Evolutionary conservation across 768 basidiomycete genomes (phyloP), one percentile per base, ranked within the genome.

Genomic region (Mycena olivaceomarginata): DNA sequence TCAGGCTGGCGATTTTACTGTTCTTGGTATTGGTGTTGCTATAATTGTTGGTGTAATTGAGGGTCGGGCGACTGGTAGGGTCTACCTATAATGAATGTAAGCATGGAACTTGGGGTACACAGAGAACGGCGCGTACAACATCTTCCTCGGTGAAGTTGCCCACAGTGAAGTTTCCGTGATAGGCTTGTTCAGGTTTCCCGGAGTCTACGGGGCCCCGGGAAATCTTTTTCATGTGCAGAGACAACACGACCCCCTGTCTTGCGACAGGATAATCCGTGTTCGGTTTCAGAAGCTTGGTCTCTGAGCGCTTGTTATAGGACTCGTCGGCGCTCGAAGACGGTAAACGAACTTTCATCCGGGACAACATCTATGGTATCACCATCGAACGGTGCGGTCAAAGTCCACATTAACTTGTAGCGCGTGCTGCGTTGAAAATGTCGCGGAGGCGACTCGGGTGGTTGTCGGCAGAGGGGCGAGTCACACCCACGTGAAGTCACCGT

Each of bases 201-300:
- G 31, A 31, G 31, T 31, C 31, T 31, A 31, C 31, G 31, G 31
- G 31, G 31, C 31, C 31, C 31, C 89, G 87, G 0, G 95, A 96
- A 62, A 96, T 88, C 81, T 91, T 93, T 81, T 92, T 92, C 85
- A 88, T 89, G 74, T 89, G 90, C 62, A 96, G 84, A 5, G 88
- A 40, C 2, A 96, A 85, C 0, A 87, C 86, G 57, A 84, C 84
- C 1, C 88, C 90, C 83, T 91, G 93, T 56, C 95, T 88, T 18
- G 94, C 94, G 0, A 96, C 78, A 0, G 80, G 48, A 72, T 94
- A 93, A 15, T 86, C 86, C 48, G 84, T 88, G 18, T 90, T 90
- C 2, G 93, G 87, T 82, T 93, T 95, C 59, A 96, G 86, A 25
- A 95, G 83, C 81, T 95, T 95, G 15, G 78, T 75, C 76, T 86